Percentiles rank a stretch among this genome's conserved stretches.
phyloP scores from a whole-genome alignment of 176 grass and related monocot genomes.

The Carex littledalei region DNA sequence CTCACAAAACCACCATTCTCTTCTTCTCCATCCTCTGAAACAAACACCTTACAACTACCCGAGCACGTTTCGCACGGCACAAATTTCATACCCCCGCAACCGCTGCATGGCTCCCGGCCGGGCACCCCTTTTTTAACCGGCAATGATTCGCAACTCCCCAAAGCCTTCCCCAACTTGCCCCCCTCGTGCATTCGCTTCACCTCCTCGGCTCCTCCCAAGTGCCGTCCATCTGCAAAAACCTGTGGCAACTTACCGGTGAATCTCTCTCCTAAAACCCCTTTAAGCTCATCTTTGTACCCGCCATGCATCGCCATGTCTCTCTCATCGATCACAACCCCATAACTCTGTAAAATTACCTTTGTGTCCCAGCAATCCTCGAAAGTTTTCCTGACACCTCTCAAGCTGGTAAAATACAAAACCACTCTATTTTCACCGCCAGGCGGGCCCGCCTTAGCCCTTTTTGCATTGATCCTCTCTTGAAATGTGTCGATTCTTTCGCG shows the following conservation, averaged over 20 bases:
- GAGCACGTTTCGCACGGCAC: conserved; percentile 89
- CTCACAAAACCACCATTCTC: conserved; percentile 46
- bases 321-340: conserved; percentile 72
- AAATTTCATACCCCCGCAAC: conserved; percentile 83
- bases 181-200: conserved; percentile 63
- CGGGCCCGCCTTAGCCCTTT: conserved; percentile 34
- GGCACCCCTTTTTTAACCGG: background rate
- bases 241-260: conserved; percentile 46
- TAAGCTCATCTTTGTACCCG: conserved; percentile 82
- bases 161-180: conserved; percentile 42
- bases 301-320: conserved; percentile 85
- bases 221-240: conserved; percentile 50
- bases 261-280: conserved; percentile 25
- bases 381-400: conserved; percentile 78
- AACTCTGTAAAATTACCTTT: conserved; percentile 53
- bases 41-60: conserved; percentile 96
- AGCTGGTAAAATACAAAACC: conserved; percentile 79
- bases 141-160: conserved; percentile 52
- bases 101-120: conserved; percentile 36
- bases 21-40: conserved; percentile 29
- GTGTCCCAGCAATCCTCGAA: conserved; percentile 82
- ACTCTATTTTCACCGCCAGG: conserved; percentile 42
- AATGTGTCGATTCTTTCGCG: conserved; percentile 60
- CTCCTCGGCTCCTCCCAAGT: conserved; percentile 69
- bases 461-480: conserved; percentile 71